Percentiles rank a stretch among this genome's conserved stretches.
Evolutionary conservation across 1,284 basidiomycete species (phyloP).

Genomic region (Cronartium ribicola): DNA sequence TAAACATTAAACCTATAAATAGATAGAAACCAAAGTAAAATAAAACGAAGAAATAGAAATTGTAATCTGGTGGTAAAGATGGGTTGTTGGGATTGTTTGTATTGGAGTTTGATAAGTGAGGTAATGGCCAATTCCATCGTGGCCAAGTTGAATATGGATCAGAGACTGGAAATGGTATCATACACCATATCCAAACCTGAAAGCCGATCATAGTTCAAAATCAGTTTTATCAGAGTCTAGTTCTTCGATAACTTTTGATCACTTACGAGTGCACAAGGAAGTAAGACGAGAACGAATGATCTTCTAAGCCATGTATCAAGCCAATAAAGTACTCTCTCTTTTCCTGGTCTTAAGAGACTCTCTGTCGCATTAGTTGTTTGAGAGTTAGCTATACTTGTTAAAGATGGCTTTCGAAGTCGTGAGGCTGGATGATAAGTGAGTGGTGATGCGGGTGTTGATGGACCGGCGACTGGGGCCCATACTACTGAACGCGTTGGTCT

Average conservation of each 20-base stretch:
- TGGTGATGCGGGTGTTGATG: not conserved
- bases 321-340: conserved; percentile 55
- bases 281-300: conserved; percentile 55
- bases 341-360: conserved; percentile 52
- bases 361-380: conserved; percentile 45
- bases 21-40: conserved; percentile 54
- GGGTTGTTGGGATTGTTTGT: conserved; percentile 30
- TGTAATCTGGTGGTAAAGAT: conserved; percentile 53
- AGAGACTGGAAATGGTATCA: conserved; percentile 57
- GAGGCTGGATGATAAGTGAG: not conserved
- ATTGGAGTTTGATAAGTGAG: too few species aligned
- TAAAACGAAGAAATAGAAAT: conserved; percentile 56
- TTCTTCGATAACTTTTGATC: not conserved
- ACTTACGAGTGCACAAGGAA: conserved; percentile 56
- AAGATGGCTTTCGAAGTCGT: conserved; percentile 5
- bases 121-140: conserved; percentile 38
- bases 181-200: conserved; percentile 58
- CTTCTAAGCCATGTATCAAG: conserved; percentile 56
- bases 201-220: not conserved
- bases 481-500: not conserved
- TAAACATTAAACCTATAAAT: conserved; percentile 57
- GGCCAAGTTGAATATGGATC: conserved; percentile 53
- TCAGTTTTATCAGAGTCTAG: not conserved
- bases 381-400: conserved; percentile 15
- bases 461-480: not conserved